Conservation (phyloP, 2,329 filamentous ascomycete species). For the Lachnellula hyalina region DNA sequence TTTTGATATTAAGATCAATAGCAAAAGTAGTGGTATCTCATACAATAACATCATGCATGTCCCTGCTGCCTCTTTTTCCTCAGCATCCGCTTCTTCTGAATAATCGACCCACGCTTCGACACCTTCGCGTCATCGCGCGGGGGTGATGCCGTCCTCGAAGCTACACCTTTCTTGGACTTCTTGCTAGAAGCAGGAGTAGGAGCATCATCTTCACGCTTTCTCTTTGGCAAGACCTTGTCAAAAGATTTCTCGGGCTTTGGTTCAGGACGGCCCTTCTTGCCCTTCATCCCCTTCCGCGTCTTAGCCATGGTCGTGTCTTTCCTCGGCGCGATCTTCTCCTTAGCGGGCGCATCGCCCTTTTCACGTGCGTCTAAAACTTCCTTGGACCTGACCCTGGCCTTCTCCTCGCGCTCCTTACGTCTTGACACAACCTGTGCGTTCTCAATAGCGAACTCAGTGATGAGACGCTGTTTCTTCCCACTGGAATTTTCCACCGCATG, state of each 20-base stretch:
- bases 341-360: constrained; percentile 27
- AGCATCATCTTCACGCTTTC: constrained; percentile 6
- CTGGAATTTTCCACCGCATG: constrained; percentile 52
- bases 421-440: constrained; percentile 93
- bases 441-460: constrained; percentile 97
- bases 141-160: constrained; percentile 28
- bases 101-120: constrained; percentile 68
- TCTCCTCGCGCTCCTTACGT: constrained; percentile 59
- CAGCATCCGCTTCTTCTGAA: constrained; percentile 76
- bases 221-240: constrained; percentile 17
- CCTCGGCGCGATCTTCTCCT: constrained; percentile 30
- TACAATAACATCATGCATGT: constrained; percentile 9
- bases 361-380: constrained; percentile 32
- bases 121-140: constrained; percentile 48
- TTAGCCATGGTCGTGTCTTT: constrained; percentile 32
- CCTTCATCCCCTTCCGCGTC: constrained; percentile 32
- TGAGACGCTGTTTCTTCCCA: constrained; percentile 81
- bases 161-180: constrained; percentile 13
- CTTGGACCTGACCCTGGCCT: constrained; percentile 39
- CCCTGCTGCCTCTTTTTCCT: constrained; percentile 48
- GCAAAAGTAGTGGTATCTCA: constrained; percentile 5
- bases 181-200: constrained; percentile 3
- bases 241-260: constrained; percentile 17
- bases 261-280: constrained; percentile 20
- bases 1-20: neutral